These are phyloP conservation scores for Secale cereale DNA, from an alignment of 176 grass and related monocot species.

Conservation along the genomic window DNA sequence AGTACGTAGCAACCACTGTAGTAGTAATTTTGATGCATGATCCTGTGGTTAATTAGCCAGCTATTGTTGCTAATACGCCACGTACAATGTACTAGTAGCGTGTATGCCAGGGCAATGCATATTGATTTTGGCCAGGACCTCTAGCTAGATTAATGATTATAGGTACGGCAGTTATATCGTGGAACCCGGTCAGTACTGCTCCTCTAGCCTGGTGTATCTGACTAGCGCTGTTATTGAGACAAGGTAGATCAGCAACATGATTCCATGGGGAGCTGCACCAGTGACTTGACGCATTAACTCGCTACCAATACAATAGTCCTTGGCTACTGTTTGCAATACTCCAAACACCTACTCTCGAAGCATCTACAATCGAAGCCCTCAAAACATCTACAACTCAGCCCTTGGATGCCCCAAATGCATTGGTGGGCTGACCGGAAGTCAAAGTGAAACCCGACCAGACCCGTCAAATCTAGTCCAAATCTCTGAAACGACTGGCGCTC, in stretches of 20 bases:
- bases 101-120: not conserved
- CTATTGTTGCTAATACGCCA: not conserved
- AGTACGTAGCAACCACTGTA: too few relatives aligned
- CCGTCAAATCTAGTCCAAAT: too few relatives aligned
- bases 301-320: not conserved
- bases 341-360: too few relatives aligned
- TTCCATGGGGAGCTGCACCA: constrained; percentile 1
- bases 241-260: not conserved
- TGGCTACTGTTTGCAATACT: not conserved
- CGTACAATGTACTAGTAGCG: not conserved
- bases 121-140: not conserved
- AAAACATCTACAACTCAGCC: too few relatives aligned
- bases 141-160: not conserved
- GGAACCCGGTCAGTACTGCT: not conserved
- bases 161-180: not conserved
- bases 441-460: too few relatives aligned
- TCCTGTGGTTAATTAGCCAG: not conserved
- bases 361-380: too few relatives aligned
- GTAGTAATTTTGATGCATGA: not conserved
- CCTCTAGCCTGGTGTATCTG: not conserved
- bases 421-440: too few relatives aligned
- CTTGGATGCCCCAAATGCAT: too few relatives aligned
- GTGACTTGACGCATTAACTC: constrained; percentile 14
- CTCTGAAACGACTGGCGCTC: too few relatives aligned
- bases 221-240: not conserved